Evolutionary conservation across 208 protist species (phyloP).

Genomic region (Strigomonas culicis): DNA sequence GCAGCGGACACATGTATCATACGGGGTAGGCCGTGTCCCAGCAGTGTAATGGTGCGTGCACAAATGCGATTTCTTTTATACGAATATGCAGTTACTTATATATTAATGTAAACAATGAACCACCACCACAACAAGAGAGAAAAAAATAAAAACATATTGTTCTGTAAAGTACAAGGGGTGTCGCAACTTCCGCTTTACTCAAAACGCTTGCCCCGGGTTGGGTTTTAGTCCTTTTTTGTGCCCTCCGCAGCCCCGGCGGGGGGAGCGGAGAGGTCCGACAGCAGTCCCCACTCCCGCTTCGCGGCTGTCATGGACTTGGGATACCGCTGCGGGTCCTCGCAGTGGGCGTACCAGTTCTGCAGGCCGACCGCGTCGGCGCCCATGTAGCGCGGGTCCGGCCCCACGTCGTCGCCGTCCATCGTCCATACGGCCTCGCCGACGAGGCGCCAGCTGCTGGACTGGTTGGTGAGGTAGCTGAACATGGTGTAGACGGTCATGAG

Average conservation of each 20-base stretch:
- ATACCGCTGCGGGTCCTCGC: slow-evolving; percentile 48
- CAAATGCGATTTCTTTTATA: too few species aligned
- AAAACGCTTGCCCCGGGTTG: too few species aligned
- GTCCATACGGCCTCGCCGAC: slow-evolving; percentile 77
- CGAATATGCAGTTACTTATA: too few species aligned
- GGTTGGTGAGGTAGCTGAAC: slow-evolving; percentile 74
- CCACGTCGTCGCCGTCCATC: slow-evolving; percentile 85
- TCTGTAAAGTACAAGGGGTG: too few species aligned
- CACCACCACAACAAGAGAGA: background rate
- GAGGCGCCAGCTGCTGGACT: slow-evolving; percentile 62
- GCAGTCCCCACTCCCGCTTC: slow-evolving; percentile 67
- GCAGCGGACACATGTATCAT: too few species aligned
- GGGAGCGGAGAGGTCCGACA: slow-evolving; percentile 16
- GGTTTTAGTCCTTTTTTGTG: background rate
- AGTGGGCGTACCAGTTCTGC: slow-evolving; percentile 34
- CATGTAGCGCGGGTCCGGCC: slow-evolving; percentile 74
- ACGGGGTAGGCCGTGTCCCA: too few species aligned
- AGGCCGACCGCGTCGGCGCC: slow-evolving; percentile 50
- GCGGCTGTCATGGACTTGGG: slow-evolving; percentile 55
- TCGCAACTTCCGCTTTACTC: too few species aligned
- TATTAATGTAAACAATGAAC: too few species aligned
- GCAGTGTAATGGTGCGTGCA: too few species aligned
- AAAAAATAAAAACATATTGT: slow-evolving; percentile 3
- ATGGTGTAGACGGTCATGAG: slow-evolving; percentile 87
- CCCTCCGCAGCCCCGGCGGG: background rate